These are phyloP conservation scores for Platismatia glauca DNA, from an alignment of 495 filamentous ascomycete genomes.

Conservation along the genomic window DNA sequence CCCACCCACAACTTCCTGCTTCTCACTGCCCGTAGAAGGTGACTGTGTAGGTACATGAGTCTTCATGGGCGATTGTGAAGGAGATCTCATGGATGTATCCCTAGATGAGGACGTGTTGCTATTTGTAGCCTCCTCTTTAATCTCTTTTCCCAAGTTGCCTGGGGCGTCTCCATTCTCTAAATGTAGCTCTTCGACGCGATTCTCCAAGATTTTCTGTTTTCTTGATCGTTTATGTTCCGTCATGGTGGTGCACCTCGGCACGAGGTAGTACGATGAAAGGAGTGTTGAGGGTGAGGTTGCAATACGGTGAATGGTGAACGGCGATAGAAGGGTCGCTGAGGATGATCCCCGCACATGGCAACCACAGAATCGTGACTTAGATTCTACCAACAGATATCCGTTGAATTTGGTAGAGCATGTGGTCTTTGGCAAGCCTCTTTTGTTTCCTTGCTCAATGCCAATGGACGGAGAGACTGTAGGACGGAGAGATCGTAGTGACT, in stretches of 20 bases:
- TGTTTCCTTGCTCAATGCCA: neutral
- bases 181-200: slow-evolving; percentile 17
- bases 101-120: slow-evolving; percentile 23
- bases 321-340: slow-evolving; percentile 7
- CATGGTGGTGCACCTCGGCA: slow-evolving; percentile 10
- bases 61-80: slow-evolving; percentile 38
- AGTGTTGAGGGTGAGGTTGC: slow-evolving; percentile 4
- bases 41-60: slow-evolving; percentile 27
- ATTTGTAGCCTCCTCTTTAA: slow-evolving; percentile 18
- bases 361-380: slow-evolving; percentile 39
- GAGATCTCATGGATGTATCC: slow-evolving; percentile 23
- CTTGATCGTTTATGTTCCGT: slow-evolving; percentile 10
- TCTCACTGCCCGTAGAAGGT: slow-evolving; percentile 31
- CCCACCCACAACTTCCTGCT: slow-evolving; percentile 41
- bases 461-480: neutral
- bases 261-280: slow-evolving; percentile 4
- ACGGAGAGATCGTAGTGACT: neutral
- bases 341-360: slow-evolving; percentile 18
- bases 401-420: neutral
- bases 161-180: slow-evolving; percentile 18
- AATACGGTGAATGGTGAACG: slow-evolving; percentile 5
- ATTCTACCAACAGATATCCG: slow-evolving; percentile 47
- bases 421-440: neutral
- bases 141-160: slow-evolving; percentile 6
- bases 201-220: slow-evolving; percentile 13